These are phyloP conservation scores for Exutisphaerella laricina DNA, from an alignment of 2,329 filamentous ascomycete genomes.

Conservation along the genomic window DNA sequence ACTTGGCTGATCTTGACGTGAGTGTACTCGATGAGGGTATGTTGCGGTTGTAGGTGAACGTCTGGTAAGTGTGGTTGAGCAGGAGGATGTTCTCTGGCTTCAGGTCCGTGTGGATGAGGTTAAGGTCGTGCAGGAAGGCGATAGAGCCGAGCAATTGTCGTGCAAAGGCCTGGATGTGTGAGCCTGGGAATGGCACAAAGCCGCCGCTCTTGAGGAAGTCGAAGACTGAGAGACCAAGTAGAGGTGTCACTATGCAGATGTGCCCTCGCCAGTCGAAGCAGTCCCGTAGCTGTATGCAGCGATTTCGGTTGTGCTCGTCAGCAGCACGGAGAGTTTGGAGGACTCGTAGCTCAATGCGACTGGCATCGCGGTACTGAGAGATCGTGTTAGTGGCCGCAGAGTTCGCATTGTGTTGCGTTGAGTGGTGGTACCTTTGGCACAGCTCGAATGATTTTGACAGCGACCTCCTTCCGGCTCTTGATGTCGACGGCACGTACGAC, in stretches of 20 bases:
- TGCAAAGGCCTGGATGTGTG: constrained; percentile 95
- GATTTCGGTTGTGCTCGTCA: constrained; percentile 85
- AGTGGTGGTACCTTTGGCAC: constrained; percentile 80
- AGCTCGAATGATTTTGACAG: constrained; percentile 96
- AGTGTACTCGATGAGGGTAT: constrained; percentile 60
- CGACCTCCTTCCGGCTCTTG: constrained; percentile 71
- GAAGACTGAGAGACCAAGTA: constrained; percentile 91
- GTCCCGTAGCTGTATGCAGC: constrained; percentile 92
- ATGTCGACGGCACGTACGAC: constrained; percentile 89
- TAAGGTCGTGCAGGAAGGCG: constrained; percentile 93
- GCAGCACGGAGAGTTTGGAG: constrained; percentile 87
- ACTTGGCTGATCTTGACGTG: constrained; percentile 52
- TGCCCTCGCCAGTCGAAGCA: constrained; percentile 97
- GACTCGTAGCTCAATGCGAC: constrained; percentile 87
- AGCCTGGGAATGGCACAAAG: constrained; percentile 96
- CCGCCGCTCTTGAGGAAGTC: constrained; percentile 94
- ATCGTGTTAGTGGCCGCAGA: constrained; percentile 4
- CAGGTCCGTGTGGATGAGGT: constrained; percentile 85
- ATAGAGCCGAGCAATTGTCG: constrained; percentile 96
- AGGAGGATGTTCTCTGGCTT: constrained; percentile 65
- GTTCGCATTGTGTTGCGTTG: too few species aligned
- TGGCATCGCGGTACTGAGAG: constrained; percentile 75
- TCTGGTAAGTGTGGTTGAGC: constrained; percentile 60
- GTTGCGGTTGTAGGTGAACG: constrained; percentile 63
- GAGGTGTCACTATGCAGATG: constrained; percentile 77